These are phyloP conservation scores for Phaeolepiota aurea DNA, from an alignment of 768 basidiomycete species.

Conservation along the genomic window DNA sequence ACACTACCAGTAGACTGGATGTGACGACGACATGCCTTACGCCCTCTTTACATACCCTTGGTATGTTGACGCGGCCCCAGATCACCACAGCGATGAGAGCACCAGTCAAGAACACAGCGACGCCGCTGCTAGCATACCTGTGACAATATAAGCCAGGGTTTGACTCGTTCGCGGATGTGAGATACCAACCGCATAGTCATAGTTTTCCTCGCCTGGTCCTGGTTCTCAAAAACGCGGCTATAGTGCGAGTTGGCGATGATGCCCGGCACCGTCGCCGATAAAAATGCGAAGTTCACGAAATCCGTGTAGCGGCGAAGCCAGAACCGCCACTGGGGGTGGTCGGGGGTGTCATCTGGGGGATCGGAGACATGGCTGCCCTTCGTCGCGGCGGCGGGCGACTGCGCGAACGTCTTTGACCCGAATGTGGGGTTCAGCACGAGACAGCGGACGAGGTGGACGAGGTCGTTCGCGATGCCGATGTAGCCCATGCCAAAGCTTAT, in stretches of 20 bases:
- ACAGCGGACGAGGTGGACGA: slow-evolving; percentile 5
- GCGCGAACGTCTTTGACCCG: slow-evolving; percentile 5
- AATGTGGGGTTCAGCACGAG: slow-evolving; percentile 7
- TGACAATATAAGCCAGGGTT: neutral
- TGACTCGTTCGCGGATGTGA: neutral
- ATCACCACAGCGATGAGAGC: slow-evolving; percentile 2
- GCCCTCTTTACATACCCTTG: slow-evolving; percentile 11
- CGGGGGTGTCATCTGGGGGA: slow-evolving; percentile 8
- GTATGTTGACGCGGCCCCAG: slow-evolving; percentile 9
- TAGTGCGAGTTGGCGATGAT: slow-evolving; percentile 4
- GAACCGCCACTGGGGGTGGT: neutral
- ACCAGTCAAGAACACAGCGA: slow-evolving; percentile 8
- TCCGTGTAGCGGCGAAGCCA: slow-evolving; percentile 1
- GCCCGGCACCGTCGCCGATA: slow-evolving; percentile 3
- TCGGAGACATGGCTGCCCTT: slow-evolving; percentile 4
- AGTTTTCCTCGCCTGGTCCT: slow-evolving; percentile 11
- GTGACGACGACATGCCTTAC: slow-evolving; percentile 9
- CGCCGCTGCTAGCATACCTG: slow-evolving; percentile 13
- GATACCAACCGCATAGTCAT: slow-evolving; percentile 13
- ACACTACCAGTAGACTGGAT: slow-evolving; percentile 12
- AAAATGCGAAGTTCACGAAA: neutral
- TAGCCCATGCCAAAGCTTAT: slow-evolving; percentile 6
- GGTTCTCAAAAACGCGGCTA: slow-evolving; percentile 8
- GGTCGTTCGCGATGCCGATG: slow-evolving; percentile 6
- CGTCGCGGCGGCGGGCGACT: slow-evolving; percentile 7